Percentiles rank a stretch among this genome's conserved stretches.
Conservation (phyloP, 2,329 filamentous ascomycete species). For the Byssochlamys sp. region DNA sequence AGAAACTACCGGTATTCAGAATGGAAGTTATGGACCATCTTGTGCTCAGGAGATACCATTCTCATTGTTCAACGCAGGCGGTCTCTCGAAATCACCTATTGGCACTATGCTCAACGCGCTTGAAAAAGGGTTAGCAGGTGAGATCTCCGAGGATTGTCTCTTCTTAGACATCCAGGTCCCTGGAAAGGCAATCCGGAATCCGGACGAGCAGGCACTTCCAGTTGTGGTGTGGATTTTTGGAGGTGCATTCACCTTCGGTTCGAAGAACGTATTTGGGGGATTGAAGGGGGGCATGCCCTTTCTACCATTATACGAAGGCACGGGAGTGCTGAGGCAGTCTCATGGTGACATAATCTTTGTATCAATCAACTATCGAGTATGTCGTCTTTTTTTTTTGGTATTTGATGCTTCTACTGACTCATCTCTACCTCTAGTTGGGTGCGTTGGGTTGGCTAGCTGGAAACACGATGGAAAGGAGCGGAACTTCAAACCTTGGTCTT, state of each 20-base stretch:
- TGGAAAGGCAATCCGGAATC: slow-evolving; percentile 29
- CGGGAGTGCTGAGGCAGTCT: slow-evolving; percentile 25
- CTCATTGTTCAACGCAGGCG: slow-evolving; percentile 19
- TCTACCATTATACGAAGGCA: slow-evolving; percentile 32
- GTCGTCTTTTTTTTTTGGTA: not conserved
- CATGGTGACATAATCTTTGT: slow-evolving; percentile 38
- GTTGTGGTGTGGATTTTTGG: slow-evolving; percentile 41
- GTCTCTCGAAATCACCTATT: slow-evolving; percentile 3
- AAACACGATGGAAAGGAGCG: slow-evolving; percentile 34
- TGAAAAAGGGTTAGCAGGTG: slow-evolving; percentile 1
- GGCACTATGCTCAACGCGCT: slow-evolving; percentile 1
- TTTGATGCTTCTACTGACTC: not conserved
- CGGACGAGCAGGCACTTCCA: slow-evolving; percentile 27
- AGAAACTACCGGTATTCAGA: slow-evolving; percentile 19
- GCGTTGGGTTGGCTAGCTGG: slow-evolving; percentile 42
- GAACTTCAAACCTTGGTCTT: slow-evolving; percentile 35
- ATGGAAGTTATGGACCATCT: slow-evolving; percentile 22
- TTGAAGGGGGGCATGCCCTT: slow-evolving; percentile 8
- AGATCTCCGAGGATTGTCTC: slow-evolving; percentile 38
- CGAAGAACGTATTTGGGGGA: slow-evolving; percentile 26
- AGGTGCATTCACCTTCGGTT: slow-evolving; percentile 37
- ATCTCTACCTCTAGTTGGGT: slow-evolving; percentile 22
- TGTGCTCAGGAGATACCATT: slow-evolving; percentile 25
- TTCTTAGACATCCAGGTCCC: slow-evolving; percentile 45
- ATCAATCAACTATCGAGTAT: slow-evolving; percentile 39